A percentile compares a stretch with the other conserved stretches of the same genome.
These are phyloP conservation scores for Trebouxia sp. DNA, from an alignment of 139 green algal genomes.

Conservation along the genomic window DNA sequence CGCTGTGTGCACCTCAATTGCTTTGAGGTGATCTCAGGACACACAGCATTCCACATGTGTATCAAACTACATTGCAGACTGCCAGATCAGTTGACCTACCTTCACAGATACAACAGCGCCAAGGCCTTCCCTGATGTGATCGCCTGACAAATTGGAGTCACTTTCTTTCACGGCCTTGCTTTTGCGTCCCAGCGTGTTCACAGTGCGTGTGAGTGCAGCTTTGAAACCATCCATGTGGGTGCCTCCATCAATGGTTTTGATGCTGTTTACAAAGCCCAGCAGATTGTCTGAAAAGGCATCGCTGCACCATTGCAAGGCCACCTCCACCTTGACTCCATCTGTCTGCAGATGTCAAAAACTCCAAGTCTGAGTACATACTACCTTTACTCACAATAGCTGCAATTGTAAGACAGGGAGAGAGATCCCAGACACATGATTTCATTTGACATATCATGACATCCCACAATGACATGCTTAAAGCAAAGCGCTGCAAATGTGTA, in stretches of 20 bases:
- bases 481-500: too few species aligned
- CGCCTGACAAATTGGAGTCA: conserved; percentile 80
- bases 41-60: too few species aligned
- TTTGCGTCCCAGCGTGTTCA: conserved; percentile 83
- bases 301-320: conserved; percentile 87
- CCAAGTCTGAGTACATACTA: too few species aligned
- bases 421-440: too few species aligned
- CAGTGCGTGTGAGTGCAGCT: conserved; percentile 69
- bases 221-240: conserved; percentile 96
- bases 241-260: conserved; percentile 94
- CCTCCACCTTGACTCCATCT: conserved; percentile 74
- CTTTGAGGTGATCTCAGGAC: too few species aligned
- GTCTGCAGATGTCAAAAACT: conserved; percentile 36
- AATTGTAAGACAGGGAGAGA: too few species aligned
- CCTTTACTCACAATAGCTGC: too few species aligned
- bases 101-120: conserved; percentile 77
- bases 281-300: conserved; percentile 82
- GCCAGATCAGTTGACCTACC: conserved; percentile 40
- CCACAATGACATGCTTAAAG: too few species aligned
- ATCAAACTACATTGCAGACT: too few species aligned
- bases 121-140: conserved; percentile 91
- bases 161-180: conserved; percentile 76
- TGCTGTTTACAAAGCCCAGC: conserved; percentile 96
- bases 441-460: too few species aligned
- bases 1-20: too few species aligned